Base-by-base conservation (phyloP, 2,329 filamentous ascomycete species). In the Elsinoe batatas region DNA sequence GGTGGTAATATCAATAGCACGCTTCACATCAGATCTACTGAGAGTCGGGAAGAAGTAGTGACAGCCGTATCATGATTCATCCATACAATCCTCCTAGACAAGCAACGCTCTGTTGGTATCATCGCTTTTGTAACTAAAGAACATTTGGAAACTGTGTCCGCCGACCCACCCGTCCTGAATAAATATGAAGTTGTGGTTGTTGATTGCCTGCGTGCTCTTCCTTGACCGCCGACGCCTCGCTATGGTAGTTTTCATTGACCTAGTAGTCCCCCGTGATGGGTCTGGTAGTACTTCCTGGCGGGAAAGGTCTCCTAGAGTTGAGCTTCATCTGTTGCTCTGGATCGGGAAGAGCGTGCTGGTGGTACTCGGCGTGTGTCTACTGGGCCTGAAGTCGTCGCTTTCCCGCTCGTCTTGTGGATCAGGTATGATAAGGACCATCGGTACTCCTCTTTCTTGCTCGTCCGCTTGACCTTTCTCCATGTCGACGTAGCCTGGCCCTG, bases 21-120 rank as follows among this genome's bases (percentile, higher is more conserved):
- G 5, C 22, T 3, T 22, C 22, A 22, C 22, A 22, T 22, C 22
- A 22, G 22, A n/a, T 22, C 3, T 22, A 22, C 22, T 22, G 22
- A 22, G 22, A 22, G 5, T 3, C 3, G 5, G 5, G 22, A 22
- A 22, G 22, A 22, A 5, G 22, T 22, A 22, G 40, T 22, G n/a
- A 22, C 17, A 44, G 40, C 18, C 17, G 33, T 12, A 33, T 49
- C 44, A 17, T 49, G 33, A 49, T 17, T 49, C 44, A 49, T 49
- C 35, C 44, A 49, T 49, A 18, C 17, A 38, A 38, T 38, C n/a
- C 10, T 49, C 33, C 18, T 15, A 15, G 22, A 8, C 35, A 51
- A 38, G 32, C 32, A 51, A 51, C 33, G 47, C 47, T 38, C 32
- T 51, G 47, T 51, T 30, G 47, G 47, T 51, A 51, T 51, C 47